Conservation (phyloP, 768 basidiomycete species). For the Tylopilus felleus region DNA sequence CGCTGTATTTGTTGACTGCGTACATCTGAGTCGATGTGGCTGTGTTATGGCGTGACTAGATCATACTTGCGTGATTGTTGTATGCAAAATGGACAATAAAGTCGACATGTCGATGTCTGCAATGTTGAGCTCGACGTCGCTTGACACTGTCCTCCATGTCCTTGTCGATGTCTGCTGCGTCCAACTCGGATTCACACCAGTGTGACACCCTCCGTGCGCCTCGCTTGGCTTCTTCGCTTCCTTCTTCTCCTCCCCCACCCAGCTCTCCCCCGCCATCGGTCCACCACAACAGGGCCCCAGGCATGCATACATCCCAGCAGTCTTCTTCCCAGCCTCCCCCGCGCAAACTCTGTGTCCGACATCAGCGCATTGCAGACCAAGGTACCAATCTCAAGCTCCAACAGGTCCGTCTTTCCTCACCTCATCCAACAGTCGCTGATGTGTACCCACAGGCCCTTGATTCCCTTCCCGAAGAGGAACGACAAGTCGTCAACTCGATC, state of each 20-base stretch:
- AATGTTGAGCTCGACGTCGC: not conserved
- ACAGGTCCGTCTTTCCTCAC: conserved; percentile 49
- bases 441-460: conserved; percentile 72
- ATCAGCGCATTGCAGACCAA: conserved; percentile 96
- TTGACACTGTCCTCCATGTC: not conserved
- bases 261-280: too few relatives aligned
- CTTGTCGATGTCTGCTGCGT: too few relatives aligned
- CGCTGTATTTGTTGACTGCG: conserved; percentile 24
- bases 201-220: conserved; percentile 75
- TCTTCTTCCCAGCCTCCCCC: conserved; percentile 30
- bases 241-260: not conserved
- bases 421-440: conserved; percentile 2
- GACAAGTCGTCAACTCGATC: conserved; percentile 83
- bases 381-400: conserved; percentile 91
- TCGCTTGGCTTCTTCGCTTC: conserved; percentile 38
- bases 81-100: not conserved
- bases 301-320: not conserved
- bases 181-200: conserved; percentile 36
- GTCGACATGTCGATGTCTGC: not conserved
- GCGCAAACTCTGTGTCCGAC: conserved; percentile 85
- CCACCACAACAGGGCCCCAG: too few relatives aligned
- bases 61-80: conserved; percentile 27
- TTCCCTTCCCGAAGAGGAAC: conserved; percentile 78
- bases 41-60: conserved; percentile 15
- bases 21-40: conserved; percentile 12